A percentile compares a stretch with the other conserved stretches of the same genome.
Evolutionary conservation across 768 basidiomycete species (phyloP).

Genomic region (Leucosporidium yakuticum): DNA sequence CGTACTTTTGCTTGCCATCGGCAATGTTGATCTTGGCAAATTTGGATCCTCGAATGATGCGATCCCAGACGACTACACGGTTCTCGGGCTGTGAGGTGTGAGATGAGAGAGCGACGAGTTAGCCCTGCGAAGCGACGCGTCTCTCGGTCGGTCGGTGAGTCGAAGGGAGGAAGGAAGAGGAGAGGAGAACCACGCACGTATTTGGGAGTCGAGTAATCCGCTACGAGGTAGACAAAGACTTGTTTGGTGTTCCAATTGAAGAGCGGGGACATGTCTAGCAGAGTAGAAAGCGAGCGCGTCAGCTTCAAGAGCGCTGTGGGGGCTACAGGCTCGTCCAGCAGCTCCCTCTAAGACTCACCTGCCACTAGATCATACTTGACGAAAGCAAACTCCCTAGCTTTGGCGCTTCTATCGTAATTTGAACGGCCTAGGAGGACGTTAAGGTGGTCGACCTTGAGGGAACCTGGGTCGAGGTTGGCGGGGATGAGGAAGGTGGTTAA

Average conservation of each 20-base stretch:
- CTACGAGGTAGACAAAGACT: slow-evolving; percentile 76
- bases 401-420: slow-evolving; percentile 40
- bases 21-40: slow-evolving; percentile 62
- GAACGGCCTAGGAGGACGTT: slow-evolving; percentile 51
- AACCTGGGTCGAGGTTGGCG: slow-evolving; percentile 51
- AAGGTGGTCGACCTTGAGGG: slow-evolving; percentile 56
- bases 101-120: background rate
- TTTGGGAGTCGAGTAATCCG: slow-evolving; percentile 67
- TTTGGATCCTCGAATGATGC: slow-evolving; percentile 73
- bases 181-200: slow-evolving; percentile 54
- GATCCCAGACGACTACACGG: slow-evolving; percentile 84
- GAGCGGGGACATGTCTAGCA: slow-evolving; percentile 66
- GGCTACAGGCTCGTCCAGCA: too few relatives aligned
- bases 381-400: slow-evolving; percentile 69
- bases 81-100: slow-evolving; percentile 50
- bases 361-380: slow-evolving; percentile 74
- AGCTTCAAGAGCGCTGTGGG: background rate
- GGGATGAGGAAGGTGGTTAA: slow-evolving; percentile 34
- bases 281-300: background rate
- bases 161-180: too few relatives aligned
- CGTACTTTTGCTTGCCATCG: slow-evolving; percentile 70
- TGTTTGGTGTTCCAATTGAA: slow-evolving; percentile 99
- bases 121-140: background rate
- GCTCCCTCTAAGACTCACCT: slow-evolving; percentile 51
- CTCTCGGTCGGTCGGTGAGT: background rate